Evolutionary conservation across 2,329 filamentous ascomycete species (phyloP).

Genomic region (Diaporthe ilicicola): DNA sequence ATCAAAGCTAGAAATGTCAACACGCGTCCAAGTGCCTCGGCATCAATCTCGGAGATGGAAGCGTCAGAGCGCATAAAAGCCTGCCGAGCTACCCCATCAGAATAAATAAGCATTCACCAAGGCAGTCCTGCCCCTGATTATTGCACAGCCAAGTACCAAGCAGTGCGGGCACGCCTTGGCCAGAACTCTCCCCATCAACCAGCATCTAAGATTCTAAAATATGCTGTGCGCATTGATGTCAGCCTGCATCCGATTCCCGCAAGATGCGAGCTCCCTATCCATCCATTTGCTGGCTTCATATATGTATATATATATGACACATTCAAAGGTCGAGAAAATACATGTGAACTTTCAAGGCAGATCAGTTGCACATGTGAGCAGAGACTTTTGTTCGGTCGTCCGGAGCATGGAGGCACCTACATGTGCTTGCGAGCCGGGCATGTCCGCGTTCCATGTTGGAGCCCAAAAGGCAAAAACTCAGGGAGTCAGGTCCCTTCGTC

Average conservation of each 20-base stretch:
- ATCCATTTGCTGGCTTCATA: neutral
- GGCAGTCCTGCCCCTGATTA: neutral
- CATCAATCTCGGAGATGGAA: neutral
- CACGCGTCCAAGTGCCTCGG: neutral
- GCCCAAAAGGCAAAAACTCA: constrained; percentile 6
- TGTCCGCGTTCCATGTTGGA: neutral
- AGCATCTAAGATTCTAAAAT: neutral
- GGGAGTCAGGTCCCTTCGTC: too few species aligned
- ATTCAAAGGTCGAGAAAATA: too few species aligned
- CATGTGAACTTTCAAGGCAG: too few species aligned
- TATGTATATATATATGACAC: too few species aligned
- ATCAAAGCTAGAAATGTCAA: neutral
- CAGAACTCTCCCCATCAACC: neutral
- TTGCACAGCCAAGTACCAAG: neutral
- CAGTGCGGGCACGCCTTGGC: neutral
- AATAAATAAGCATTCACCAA: neutral
- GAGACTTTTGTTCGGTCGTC: neutral
- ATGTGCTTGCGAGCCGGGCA: neutral
- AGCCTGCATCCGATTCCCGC: neutral
- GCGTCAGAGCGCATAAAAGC: constrained; percentile 9
- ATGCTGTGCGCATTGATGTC: neutral
- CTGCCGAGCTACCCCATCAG: neutral
- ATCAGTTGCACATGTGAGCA: too few species aligned
- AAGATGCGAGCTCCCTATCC: neutral
- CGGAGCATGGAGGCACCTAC: neutral